Percentiles rank a stretch among this genome's conserved stretches.
Conservation (phyloP, 1,284 basidiomycete genomes). For the Melanopsichium pennsylvanicum region DNA sequence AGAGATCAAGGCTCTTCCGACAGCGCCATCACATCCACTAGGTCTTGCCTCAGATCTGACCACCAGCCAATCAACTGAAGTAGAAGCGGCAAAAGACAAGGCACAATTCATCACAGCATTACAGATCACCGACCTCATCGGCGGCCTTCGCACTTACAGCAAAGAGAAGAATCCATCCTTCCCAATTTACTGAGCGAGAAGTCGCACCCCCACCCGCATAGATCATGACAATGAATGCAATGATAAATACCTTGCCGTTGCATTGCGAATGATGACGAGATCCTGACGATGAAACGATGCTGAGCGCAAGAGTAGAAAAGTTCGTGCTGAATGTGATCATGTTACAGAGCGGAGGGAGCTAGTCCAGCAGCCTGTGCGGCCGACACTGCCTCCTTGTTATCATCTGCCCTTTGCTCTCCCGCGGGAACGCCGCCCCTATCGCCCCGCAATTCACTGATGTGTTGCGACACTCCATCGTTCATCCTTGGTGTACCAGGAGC, state of each 20-base stretch:
- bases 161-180: constrained; percentile 39
- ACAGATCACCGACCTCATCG: constrained; percentile 41
- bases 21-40: constrained; percentile 11
- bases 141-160: constrained; percentile 49
- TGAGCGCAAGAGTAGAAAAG: background rate
- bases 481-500: constrained; percentile 12
- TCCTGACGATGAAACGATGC: background rate
- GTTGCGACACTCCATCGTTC: background rate
- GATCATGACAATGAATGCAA: background rate
- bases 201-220: too few relatives aligned
- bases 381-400: constrained; percentile 1
- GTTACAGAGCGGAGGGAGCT: constrained; percentile 23
- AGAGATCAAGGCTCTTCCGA: background rate
- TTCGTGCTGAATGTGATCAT: too few relatives aligned
- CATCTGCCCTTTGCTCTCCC: background rate
- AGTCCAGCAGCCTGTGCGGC: constrained; percentile 28
- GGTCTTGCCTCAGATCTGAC: background rate
- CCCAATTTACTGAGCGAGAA: constrained; percentile 54
- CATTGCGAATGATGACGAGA: background rate
- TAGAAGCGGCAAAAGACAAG: constrained; percentile 63
- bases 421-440: background rate
- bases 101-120: constrained; percentile 85
- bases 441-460: constrained; percentile 1
- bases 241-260: constrained; percentile 1
- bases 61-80: background rate